These are phyloP conservation scores for Fagus crenata DNA, from an alignment of 306 rosid genomes.

Conservation along the genomic window DNA sequence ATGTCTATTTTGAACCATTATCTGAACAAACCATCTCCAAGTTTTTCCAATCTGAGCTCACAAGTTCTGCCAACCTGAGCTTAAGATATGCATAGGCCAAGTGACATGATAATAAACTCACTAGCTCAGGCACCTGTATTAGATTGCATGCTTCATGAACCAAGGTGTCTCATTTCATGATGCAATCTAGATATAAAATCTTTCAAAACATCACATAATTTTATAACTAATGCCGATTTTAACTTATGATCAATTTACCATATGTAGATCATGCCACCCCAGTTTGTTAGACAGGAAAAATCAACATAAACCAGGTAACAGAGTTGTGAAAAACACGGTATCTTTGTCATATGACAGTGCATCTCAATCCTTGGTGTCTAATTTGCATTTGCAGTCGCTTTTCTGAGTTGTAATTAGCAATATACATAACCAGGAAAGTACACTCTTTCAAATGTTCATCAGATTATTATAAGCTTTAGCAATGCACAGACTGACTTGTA, in stretches of 20 bases:
- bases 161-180: neutral
- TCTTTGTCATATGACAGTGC: no score
- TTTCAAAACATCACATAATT: neutral
- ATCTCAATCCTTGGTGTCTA: neutral
- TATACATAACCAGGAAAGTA: neutral
- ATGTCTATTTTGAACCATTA: neutral
- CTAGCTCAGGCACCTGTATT: neutral
- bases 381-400: neutral
- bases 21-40: neutral
- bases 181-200: neutral
- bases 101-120: neutral
- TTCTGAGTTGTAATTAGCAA: neutral
- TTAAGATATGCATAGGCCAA: neutral
- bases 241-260: no score
- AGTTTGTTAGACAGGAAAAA: no score
- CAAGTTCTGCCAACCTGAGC: slow-evolving; percentile 1
- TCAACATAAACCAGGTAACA: no score
- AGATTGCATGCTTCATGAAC: neutral
- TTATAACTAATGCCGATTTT: neutral
- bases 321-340: no score
- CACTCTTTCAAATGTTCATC: neutral
- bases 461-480: neutral
- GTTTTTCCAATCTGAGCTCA: neutral
- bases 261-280: no score
- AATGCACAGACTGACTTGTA: neutral